These are phyloP conservation scores for Wallacemonas collosoma DNA, from an alignment of 208 protist species.

Conservation along the genomic window DNA sequence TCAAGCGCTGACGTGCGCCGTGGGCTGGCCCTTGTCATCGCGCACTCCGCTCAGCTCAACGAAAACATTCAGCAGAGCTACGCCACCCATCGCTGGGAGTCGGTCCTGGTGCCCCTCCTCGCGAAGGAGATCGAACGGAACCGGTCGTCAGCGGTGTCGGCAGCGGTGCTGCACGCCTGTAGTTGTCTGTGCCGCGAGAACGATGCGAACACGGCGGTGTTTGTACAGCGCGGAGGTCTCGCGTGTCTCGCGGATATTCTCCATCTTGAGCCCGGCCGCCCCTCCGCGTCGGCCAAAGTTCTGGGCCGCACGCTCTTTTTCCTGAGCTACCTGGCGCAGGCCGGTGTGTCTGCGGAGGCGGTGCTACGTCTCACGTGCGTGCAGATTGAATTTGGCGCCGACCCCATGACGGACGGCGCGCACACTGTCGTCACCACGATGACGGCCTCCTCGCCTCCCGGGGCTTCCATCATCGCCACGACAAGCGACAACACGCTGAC, in stretches of 20 bases:
- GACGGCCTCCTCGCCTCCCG: neutral
- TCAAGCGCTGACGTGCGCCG: slow-evolving; percentile 25
- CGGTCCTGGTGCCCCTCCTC: slow-evolving; percentile 30
- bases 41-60: slow-evolving; percentile 69
- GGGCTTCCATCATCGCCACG: neutral
- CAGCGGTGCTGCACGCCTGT: slow-evolving; percentile 59
- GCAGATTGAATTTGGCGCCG: neutral
- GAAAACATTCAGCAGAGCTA: slow-evolving; percentile 58
- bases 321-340: slow-evolving; percentile 46
- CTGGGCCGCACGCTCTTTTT: slow-evolving; percentile 52
- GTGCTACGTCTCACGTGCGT: slow-evolving; percentile 31
- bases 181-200: slow-evolving; percentile 75
- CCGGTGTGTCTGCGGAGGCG: slow-evolving; percentile 36
- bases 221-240: slow-evolving; percentile 42
- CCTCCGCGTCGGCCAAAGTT: slow-evolving; percentile 32
- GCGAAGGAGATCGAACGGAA: slow-evolving; percentile 25
- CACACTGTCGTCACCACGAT: neutral
- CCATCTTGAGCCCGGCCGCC: slow-evolving; percentile 5
- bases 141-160: slow-evolving; percentile 28
- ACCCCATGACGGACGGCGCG: neutral
- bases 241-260: slow-evolving; percentile 24
- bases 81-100: slow-evolving; percentile 35
- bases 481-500: neutral
- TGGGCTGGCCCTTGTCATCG: slow-evolving; percentile 30
- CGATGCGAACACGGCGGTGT: slow-evolving; percentile 40